phyloP scores from a whole-genome alignment of 2,329 filamentous ascomycete genomes.

The Sphaerulina musiva region DNA sequence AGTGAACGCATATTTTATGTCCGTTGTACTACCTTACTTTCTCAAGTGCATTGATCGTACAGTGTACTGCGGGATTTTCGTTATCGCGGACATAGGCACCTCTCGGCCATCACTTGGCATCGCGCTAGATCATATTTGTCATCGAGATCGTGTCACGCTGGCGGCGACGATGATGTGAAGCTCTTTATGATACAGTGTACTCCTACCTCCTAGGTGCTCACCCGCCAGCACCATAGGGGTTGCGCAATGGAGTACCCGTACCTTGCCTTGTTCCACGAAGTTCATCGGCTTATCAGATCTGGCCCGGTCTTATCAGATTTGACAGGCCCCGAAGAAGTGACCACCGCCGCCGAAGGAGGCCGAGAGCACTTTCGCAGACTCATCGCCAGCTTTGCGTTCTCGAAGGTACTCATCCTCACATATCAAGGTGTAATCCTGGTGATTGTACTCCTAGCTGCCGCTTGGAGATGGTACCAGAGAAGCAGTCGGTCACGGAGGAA shows the following conservation, averaged over 20 bases:
- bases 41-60: no score
- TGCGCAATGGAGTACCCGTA: background rate
- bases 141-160: background rate
- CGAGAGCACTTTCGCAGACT: slow-evolving; percentile 9
- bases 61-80: no score
- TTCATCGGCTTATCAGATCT: background rate
- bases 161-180: background rate
- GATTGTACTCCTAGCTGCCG: slow-evolving; percentile 35
- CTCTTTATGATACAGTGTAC: background rate
- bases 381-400: slow-evolving; percentile 25
- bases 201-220: background rate
- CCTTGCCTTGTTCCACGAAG: background rate
- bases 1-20: no score
- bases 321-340: background rate
- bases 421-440: slow-evolving; percentile 38
- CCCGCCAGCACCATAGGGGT: background rate
- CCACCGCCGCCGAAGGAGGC: background rate
- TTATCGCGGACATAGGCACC: no score
- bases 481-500: slow-evolving; percentile 3
- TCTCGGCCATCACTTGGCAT: background rate
- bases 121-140: background rate
- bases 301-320: slow-evolving; percentile 1
- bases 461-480: slow-evolving; percentile 23
- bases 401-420: slow-evolving; percentile 34
- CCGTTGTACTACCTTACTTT: no score